These are phyloP conservation scores for Glycine tomentella DNA, from an alignment of 306 rosid genomes.

Conservation along the genomic window DNA sequence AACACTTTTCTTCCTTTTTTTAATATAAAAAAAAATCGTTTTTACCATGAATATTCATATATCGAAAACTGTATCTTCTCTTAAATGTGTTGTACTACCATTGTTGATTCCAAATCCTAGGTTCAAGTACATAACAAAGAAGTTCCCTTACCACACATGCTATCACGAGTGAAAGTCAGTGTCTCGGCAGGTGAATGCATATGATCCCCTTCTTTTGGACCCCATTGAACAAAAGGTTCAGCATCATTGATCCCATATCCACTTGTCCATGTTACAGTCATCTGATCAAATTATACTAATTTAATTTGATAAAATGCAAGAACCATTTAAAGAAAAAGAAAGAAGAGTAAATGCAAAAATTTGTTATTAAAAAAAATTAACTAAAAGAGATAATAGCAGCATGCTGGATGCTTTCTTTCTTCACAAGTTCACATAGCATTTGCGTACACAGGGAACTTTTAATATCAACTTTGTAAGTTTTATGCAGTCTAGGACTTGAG, in stretches of 20 bases:
- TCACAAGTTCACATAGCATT: not conserved
- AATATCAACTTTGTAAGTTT: constrained; percentile 24
- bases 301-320: constrained; percentile 22
- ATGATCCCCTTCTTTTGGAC: constrained; percentile 65
- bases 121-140: constrained; percentile 19
- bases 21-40: too few species aligned
- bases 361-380: too few species aligned
- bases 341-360: not conserved
- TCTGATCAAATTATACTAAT: constrained; percentile 51
- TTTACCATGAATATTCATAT: constrained; percentile 1
- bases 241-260: constrained; percentile 81
- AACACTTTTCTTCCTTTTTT: too few species aligned
- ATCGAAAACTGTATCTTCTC: not conserved
- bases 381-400: not conserved
- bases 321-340: constrained; percentile 34
- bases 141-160: constrained; percentile 77
- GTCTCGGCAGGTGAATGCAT: constrained; percentile 74
- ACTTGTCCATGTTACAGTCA: constrained; percentile 96
- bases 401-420: constrained; percentile 21
- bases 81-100: not conserved
- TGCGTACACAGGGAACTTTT: not conserved
- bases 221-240: constrained; percentile 83
- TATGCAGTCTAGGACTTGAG: constrained; percentile 17
- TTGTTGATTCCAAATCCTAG: not conserved
- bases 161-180: constrained; percentile 67